Base-by-base conservation (phyloP, 2,329 filamentous ascomycete species). In the Coniella vitis region DNA sequence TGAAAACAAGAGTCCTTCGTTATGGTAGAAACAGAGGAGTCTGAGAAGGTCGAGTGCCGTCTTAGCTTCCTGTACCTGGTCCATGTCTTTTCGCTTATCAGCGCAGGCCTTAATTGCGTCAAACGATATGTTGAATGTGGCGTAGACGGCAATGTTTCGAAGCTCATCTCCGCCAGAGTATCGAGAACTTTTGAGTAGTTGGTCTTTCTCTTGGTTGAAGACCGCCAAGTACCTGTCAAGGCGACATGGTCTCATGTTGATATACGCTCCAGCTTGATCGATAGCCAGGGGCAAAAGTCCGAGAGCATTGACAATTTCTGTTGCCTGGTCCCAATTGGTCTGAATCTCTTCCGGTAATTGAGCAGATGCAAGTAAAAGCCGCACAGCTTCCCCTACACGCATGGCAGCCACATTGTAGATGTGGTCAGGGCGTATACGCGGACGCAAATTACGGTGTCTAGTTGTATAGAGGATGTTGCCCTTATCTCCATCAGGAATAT, bases 381-480 rank as follows among this genome's bases (percentile, higher is more conserved):
- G 34, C 1, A 57, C 19, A 1, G 58, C 54, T 2, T 61, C 57
- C 1, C 32, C 8, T 4, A 49, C 38, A 0, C 36, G 43, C 37
- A 61, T 31, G 4, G 48, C 46, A 0, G 47, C 38, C 7, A 63
- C 48, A 3, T 54, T 48, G 1, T 36, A 14, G 4, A 48, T 25
- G 7, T 46, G 50, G 2, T 52, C 45, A 10, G 22, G 38, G 1
- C 35, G 56, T 1, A 59, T 20, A 0, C 32, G 37, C 0, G 42
- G 36, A 7, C 42, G 8, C 34, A 56, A 37, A 1, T 50, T 14
- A 13, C 43, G 25, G 16, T 46, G 47, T 38, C 58, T 45, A 48
- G 58, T 55, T 2, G 61, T 65, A 49, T 63, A 64, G 12, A 65
- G 47, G 0, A 65, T 53, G 37, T 61, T 62, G 0, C 62, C 63